phyloP scores from a whole-genome alignment of 2,329 filamentous ascomycete genomes.

The Blumeriella jaapii region DNA sequence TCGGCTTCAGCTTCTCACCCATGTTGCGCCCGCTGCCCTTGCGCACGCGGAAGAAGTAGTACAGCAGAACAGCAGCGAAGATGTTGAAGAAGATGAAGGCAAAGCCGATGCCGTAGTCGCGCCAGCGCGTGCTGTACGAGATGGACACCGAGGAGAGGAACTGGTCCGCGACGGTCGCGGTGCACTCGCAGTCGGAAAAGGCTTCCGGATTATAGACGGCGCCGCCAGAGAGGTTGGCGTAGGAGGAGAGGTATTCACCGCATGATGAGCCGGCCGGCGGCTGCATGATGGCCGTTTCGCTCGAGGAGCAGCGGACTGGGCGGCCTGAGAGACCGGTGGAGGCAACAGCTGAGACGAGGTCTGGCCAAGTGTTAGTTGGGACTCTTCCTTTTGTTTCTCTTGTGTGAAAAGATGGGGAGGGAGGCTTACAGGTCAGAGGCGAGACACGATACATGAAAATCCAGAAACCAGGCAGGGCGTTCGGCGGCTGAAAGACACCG shows the following conservation, averaged over 20 bases:
- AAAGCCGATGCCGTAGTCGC: conserved; percentile 54
- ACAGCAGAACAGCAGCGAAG: conserved; percentile 38
- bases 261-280: conserved; percentile 48
- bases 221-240: conserved; percentile 39
- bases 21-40: conserved; percentile 8
- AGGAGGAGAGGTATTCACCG: conserved; percentile 42
- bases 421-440: conserved; percentile 26
- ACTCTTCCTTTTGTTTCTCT: too few relatives aligned
- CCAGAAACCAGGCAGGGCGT: conserved; percentile 62
- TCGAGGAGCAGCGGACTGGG: conserved; percentile 50
- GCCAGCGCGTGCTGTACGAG: conserved; percentile 49
- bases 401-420: background rate
- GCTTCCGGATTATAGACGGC: conserved; percentile 10
- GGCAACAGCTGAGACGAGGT: conserved; percentile 60
- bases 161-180: conserved; percentile 38
- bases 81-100: conserved; percentile 45
- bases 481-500: conserved; percentile 57
- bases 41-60: conserved; percentile 35
- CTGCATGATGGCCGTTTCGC: conserved; percentile 57
- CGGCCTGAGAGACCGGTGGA: conserved; percentile 58
- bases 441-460: conserved; percentile 77
- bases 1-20: conserved; percentile 1
- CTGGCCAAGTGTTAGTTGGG: conserved; percentile 40
- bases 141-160: conserved; percentile 38
- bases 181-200: conserved; percentile 37